Evolutionary conservation across 164 flowering plant species (phyloP).

Genomic region (Kingdonia uniflora): DNA sequence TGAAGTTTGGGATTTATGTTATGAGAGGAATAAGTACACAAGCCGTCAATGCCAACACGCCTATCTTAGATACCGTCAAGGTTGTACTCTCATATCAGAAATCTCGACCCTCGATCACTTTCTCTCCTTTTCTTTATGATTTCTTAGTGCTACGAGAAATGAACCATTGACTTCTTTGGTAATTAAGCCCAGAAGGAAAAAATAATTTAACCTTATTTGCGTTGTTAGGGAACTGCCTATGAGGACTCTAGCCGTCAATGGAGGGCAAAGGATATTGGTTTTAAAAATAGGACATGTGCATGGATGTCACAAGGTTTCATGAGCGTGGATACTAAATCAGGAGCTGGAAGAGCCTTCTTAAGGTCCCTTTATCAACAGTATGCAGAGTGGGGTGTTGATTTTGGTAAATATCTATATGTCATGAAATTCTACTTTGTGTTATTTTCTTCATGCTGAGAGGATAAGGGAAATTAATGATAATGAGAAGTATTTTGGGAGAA

Average conservation of each 20-base stretch:
- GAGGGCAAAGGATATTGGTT: conserved; percentile 69
- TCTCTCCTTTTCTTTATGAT: too few relatives aligned
- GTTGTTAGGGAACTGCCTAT: conserved; percentile 50
- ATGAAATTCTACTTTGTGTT: too few relatives aligned
- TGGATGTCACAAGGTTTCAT: conserved; percentile 96
- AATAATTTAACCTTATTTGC: neutral
- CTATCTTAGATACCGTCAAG: conserved; percentile 54
- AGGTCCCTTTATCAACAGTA: conserved; percentile 79
- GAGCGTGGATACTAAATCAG: conserved; percentile 66
- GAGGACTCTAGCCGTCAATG: conserved; percentile 52
- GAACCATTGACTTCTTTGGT: too few relatives aligned
- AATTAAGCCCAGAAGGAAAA: too few relatives aligned
- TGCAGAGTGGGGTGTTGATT: conserved; percentile 95
- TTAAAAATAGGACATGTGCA: conserved; percentile 51
- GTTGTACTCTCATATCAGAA: conserved; percentile 18
- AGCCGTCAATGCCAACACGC: conserved; percentile 78
- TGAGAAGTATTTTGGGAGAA: too few relatives aligned
- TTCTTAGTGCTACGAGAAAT: too few relatives aligned
- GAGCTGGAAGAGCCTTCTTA: conserved; percentile 79
- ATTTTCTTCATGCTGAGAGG: too few relatives aligned
- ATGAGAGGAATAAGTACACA: conserved; percentile 94
- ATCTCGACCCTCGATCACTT: too few relatives aligned
- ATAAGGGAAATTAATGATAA: too few relatives aligned
- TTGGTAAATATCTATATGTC: conserved; percentile 32
- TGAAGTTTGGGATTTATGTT: conserved; percentile 93